phyloP scores from a whole-genome alignment of 2,329 filamentous ascomycete species.

The Aaosphaeria pasadenensis region DNA sequence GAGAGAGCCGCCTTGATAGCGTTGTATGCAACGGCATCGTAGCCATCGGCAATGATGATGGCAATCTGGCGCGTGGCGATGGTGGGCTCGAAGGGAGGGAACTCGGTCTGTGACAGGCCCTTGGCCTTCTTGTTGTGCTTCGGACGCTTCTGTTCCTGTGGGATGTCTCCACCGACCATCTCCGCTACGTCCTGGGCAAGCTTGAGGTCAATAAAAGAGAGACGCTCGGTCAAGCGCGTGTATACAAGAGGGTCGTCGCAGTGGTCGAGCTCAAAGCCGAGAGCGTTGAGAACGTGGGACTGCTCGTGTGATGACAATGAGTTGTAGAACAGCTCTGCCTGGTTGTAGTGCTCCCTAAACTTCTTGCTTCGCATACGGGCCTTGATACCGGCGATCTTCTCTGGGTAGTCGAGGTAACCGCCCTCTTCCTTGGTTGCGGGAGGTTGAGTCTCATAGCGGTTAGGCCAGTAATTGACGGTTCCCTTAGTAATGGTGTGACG shows the following conservation, averaged over 20 bases:
- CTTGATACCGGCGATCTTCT: constrained; percentile 69
- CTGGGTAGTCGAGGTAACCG: constrained; percentile 66
- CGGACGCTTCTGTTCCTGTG: constrained; percentile 49
- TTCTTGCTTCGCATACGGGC: constrained; percentile 65
- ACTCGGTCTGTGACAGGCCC: constrained; percentile 67
- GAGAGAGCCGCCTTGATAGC: constrained; percentile 63
- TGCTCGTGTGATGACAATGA: constrained; percentile 67
- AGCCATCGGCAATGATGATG: constrained; percentile 76
- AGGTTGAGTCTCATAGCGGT: constrained; percentile 62
- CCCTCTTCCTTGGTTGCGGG: constrained; percentile 62
- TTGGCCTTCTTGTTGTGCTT: constrained; percentile 70
- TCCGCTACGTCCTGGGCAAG: constrained; percentile 68
- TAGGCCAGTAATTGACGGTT: constrained; percentile 77
- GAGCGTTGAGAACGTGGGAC: constrained; percentile 57
- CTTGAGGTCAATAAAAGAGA: constrained; percentile 69
- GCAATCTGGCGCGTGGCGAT: constrained; percentile 71
- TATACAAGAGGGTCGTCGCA: constrained; percentile 79
- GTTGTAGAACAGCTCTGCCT: constrained; percentile 83
- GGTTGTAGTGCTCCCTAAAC: constrained; percentile 73
- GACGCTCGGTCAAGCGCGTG: constrained; percentile 63
- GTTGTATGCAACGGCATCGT: constrained; percentile 63
- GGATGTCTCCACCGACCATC: constrained; percentile 63
- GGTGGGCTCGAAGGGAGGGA: constrained; percentile 59
- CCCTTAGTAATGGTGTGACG: constrained; percentile 72
- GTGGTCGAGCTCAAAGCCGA: constrained; percentile 73